phyloP scores from a whole-genome alignment of 2,329 filamentous ascomycete genomes.

The Epicoccum sorghinum region DNA sequence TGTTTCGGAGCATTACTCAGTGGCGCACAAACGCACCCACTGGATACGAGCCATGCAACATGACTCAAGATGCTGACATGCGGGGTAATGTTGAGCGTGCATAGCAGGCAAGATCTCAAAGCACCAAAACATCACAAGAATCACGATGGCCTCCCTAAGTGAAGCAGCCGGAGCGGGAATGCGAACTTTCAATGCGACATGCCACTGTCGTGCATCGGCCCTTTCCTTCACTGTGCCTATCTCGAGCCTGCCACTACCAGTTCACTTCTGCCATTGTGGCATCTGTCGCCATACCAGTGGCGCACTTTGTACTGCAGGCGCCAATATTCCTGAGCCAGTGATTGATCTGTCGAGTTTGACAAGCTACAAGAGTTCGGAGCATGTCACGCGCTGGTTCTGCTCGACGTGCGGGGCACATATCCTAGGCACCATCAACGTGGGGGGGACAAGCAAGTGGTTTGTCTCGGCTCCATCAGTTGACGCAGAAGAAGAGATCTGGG shows the following conservation, averaged over 20 bases:
- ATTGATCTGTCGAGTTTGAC: constrained; percentile 20
- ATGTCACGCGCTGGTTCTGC: constrained; percentile 57
- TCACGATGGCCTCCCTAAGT: not conserved
- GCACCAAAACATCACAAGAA: not conserved
- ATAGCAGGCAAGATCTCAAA: not conserved
- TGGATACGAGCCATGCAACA: constrained; percentile 1
- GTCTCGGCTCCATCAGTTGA: constrained; percentile 39
- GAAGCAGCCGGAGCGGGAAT: not conserved
- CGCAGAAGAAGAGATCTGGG: constrained; percentile 36
- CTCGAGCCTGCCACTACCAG: constrained; percentile 45
- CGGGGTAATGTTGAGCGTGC: not conserved
- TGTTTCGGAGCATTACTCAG: too few species aligned
- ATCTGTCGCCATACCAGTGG: constrained; percentile 58
- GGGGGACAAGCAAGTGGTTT: constrained; percentile 9
- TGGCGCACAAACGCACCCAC: not conserved
- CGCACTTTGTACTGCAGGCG: constrained; percentile 53
- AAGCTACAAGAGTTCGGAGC: constrained; percentile 52
- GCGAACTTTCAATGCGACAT: constrained; percentile 11
- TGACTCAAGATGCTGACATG: not conserved
- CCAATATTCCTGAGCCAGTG: constrained; percentile 47
- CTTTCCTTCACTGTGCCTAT: constrained; percentile 45
- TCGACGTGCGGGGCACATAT: constrained; percentile 56
- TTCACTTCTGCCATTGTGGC: constrained; percentile 59
- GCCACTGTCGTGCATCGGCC: constrained; percentile 26
- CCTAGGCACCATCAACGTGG: constrained; percentile 14